phyloP scores from a whole-genome alignment of 2,329 filamentous ascomycete genomes.

The Colletotrichum sp. region DNA sequence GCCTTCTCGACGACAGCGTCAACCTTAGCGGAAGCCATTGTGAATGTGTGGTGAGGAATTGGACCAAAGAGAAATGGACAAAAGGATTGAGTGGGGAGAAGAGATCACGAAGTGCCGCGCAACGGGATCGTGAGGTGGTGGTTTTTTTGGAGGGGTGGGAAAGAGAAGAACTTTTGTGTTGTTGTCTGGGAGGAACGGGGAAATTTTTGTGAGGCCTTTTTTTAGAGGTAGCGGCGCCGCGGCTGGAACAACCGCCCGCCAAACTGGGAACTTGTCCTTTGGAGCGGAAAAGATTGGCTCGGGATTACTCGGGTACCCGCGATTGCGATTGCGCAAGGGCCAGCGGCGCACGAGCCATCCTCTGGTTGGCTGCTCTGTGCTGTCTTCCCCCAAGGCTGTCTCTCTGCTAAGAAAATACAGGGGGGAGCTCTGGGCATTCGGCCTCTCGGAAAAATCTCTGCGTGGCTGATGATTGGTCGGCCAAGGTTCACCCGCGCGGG shows the following conservation, averaged over 20 bases:
- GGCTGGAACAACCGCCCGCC: neutral
- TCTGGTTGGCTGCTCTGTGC: neutral
- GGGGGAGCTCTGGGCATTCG: neutral
- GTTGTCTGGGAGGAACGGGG: constrained; percentile 8
- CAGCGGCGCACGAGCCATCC: neutral
- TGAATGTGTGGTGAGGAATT: constrained; percentile 26
- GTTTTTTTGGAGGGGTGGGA: neutral
- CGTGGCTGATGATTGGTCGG: neutral
- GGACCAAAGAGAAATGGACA: constrained; percentile 26
- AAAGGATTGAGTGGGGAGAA: constrained; percentile 39
- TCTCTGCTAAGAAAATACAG: neutral
- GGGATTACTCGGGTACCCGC: constrained; percentile 23
- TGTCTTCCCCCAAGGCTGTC: neutral
- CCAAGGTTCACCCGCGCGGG: constrained; percentile 13
- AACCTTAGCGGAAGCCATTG: constrained; percentile 53
- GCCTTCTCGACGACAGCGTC: constrained; percentile 48
- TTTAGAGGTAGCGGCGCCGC: constrained; percentile 15
- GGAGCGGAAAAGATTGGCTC: constrained; percentile 19
- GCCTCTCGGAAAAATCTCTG: constrained; percentile 11
- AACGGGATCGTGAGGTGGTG: constrained; percentile 16
- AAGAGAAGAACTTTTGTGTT: constrained; percentile 2
- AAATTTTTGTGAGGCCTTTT: constrained; percentile 23
- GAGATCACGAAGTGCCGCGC: constrained; percentile 20
- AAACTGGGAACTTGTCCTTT: constrained; percentile 19
- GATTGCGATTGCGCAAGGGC: neutral